Percentiles rank a stretch among this genome's conserved stretches.
These are phyloP conservation scores for Venturia asperata DNA, from an alignment of 2,329 filamentous ascomycete genomes.

Conservation along the genomic window DNA sequence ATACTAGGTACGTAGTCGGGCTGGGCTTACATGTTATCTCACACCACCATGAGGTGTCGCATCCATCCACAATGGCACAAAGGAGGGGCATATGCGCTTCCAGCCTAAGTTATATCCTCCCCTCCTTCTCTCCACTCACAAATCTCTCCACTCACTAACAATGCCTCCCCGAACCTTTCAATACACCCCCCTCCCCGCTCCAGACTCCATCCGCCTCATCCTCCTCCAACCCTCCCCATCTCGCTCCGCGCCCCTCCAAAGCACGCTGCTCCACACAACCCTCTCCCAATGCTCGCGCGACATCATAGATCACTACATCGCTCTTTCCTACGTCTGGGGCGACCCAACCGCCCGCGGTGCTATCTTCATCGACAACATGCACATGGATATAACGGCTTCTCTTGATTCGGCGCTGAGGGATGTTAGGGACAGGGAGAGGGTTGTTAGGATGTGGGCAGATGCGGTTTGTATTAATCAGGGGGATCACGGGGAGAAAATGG, in stretches of 20 bases:
- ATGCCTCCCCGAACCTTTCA: conserved; percentile 3
- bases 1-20: too few relatives aligned
- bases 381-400: neutral
- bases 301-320: conserved; percentile 16
- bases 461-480: conserved; percentile 14
- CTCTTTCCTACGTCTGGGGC: conserved; percentile 16
- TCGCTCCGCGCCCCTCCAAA: neutral
- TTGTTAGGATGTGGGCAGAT: conserved; percentile 5
- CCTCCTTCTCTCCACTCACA: neutral
- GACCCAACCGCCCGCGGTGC: neutral
- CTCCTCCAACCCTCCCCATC: conserved; percentile 1
- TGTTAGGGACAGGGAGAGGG: neutral
- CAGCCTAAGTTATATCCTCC: too few relatives aligned
- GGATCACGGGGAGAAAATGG: conserved; percentile 7
- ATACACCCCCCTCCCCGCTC: neutral
- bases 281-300: conserved; percentile 13
- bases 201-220: conserved; percentile 1
- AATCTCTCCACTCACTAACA: neutral
- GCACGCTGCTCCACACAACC: neutral
- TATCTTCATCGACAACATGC: neutral
- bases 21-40: too few relatives aligned
- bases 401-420: neutral
- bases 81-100: too few relatives aligned
- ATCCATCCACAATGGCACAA: too few relatives aligned
- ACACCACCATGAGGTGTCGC: too few relatives aligned